These are phyloP conservation scores for Colletotrichum lini DNA, from an alignment of 2,329 filamentous ascomycete genomes.

Conservation along the genomic window DNA sequence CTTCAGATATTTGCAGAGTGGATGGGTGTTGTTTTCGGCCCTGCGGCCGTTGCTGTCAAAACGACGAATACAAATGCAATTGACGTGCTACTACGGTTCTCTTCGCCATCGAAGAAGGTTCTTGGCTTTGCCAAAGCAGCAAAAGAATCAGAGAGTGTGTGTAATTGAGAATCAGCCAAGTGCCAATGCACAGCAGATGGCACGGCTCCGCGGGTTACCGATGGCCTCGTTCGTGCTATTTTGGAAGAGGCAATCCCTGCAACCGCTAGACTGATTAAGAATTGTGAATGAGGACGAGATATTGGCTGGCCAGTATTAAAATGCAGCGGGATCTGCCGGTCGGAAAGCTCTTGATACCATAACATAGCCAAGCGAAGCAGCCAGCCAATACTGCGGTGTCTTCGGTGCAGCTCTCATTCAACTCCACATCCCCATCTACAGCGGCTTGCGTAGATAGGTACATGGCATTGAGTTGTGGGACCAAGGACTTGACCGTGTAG, in stretches of 20 bases:
- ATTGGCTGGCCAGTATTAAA: background rate
- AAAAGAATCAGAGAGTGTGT: background rate
- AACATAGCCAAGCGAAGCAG: background rate
- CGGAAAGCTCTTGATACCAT: background rate
- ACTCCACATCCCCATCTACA: constrained; percentile 35
- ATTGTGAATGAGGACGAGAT: background rate
- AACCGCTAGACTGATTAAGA: background rate
- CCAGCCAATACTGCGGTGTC: background rate
- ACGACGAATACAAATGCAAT: background rate
- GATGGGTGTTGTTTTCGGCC: background rate
- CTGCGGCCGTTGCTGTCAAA: background rate
- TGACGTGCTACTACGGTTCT: background rate
- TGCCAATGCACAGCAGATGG: background rate
- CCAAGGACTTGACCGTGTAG: background rate
- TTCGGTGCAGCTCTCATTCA: constrained; percentile 7
- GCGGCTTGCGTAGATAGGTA: constrained; percentile 24
- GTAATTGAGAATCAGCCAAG: background rate
- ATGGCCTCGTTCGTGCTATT: background rate
- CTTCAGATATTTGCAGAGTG: background rate
- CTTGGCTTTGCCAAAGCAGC: background rate
- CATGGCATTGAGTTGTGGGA: constrained; percentile 8
- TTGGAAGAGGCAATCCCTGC: background rate
- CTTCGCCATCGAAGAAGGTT: background rate
- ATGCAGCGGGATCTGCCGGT: background rate
- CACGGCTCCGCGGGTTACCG: background rate